Evolutionary conservation across 306 rosid species (phyloP), one percentile per base, ranked within the genome.

Genomic region (Quercus agrifolia): DNA sequence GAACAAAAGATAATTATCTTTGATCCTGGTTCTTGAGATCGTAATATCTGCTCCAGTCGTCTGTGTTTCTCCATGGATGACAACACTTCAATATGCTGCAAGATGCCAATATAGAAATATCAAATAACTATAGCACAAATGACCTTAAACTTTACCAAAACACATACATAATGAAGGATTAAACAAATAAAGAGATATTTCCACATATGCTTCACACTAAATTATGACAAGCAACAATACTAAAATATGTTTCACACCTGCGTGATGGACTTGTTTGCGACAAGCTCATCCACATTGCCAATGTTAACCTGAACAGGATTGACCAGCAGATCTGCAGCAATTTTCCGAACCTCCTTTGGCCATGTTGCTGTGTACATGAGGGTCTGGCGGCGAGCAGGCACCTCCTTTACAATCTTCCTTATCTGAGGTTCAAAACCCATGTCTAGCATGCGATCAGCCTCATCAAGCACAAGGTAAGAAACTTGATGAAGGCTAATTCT

Each of bases 371-470:
- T 96, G 70, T 70, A 93, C 99, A 96, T 96, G 71, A 96, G 87
- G 66, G 99, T 96, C 90, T 96, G 99, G 81, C 99, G 89, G 17
- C 97, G 91, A 74, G 92, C 74, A 81, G 99, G 99, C 78, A 96
- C 94, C 90, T 90, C 98, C 46, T 90, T 96, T 78, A 96, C 99
- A 79, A 96, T 85, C 91, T 96, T 93, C 87, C 98, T 88, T 78
- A 96, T 96, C 86, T 96, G 99, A 81, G 99, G 99, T 83, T 96
- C 99, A 84, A 96, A 96, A 63, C 99, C 99, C 99, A 96, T 96
- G 88, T 96, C 99, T 72, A 96, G 89, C 99, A 96, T 96, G 54
- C 99, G 91, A 79, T 96, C 99, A 70, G 99, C 99, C 86, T 96
- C 99, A 78, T 96, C 99, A 41, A 96, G 90, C 74, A 96, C 99